A percentile compares a stretch with the other conserved stretches of the same genome.
Evolutionary conservation across 2,329 filamentous ascomycete species (phyloP).

Genomic region (Xylaria sp.): DNA sequence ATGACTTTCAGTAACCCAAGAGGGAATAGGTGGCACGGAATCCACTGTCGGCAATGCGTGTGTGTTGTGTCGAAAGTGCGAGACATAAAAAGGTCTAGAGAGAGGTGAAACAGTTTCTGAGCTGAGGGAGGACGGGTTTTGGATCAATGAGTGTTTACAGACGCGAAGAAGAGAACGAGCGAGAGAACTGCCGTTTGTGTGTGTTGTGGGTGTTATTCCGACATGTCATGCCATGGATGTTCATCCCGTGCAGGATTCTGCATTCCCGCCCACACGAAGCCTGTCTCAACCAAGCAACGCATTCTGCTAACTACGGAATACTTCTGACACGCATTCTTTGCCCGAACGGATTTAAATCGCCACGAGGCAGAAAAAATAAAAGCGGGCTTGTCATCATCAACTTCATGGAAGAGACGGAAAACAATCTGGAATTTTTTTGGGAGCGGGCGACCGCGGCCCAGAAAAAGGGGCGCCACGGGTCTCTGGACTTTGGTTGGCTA

Average conservation of each 20-base stretch:
- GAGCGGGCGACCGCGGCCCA: too few relatives aligned
- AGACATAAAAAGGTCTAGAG: too few relatives aligned
- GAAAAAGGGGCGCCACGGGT: constrained; percentile 10
- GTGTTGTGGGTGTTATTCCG: neutral
- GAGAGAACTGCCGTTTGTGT: neutral
- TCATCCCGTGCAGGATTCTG: too few relatives aligned
- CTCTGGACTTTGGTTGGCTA: constrained; percentile 7
- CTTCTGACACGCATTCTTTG: neutral
- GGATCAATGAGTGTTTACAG: neutral
- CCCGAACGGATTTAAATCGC: neutral
- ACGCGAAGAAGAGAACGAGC: neutral
- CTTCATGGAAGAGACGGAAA: too few relatives aligned
- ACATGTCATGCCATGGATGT: neutral
- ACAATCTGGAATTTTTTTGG: constrained; percentile 1
- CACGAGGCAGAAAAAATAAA: too few relatives aligned
- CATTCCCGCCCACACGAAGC: too few relatives aligned
- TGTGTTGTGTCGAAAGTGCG: too few relatives aligned
- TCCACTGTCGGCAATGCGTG: neutral
- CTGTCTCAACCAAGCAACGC: too few relatives aligned
- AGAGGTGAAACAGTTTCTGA: too few relatives aligned
- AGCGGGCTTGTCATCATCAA: too few relatives aligned
- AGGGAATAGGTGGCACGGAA: neutral
- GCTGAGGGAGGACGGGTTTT: too few relatives aligned
- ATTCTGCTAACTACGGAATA: too few relatives aligned
- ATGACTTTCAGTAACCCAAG: neutral